phyloP scores from a whole-genome alignment of 2,329 filamentous ascomycete species.

The Teratosphaeria gauchensis region DNA sequence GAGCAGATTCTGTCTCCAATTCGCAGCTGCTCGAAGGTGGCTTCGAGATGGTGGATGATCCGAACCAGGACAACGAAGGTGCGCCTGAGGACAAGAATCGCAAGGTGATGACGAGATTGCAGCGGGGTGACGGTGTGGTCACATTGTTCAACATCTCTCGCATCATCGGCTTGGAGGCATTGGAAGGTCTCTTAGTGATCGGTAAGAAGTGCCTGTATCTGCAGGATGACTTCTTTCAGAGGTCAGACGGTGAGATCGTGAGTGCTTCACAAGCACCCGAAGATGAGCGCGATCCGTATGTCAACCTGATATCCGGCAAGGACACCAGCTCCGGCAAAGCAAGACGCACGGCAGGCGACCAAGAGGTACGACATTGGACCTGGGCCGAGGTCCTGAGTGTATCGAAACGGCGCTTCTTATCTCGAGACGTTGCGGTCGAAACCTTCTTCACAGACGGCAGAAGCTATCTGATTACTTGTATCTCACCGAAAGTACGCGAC shows the following conservation, averaged over 20 bases:
- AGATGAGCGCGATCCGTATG: slow-evolving; percentile 89
- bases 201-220: slow-evolving; percentile 89
- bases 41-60: slow-evolving; percentile 92
- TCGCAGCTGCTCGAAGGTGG: slow-evolving; percentile 62
- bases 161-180: slow-evolving; percentile 85
- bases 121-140: slow-evolving; percentile 84
- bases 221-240: slow-evolving; percentile 92
- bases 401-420: slow-evolving; percentile 89
- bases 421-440: slow-evolving; percentile 92
- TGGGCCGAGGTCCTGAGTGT: slow-evolving; percentile 93
- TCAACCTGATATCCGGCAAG: slow-evolving; percentile 82
- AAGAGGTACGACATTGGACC: slow-evolving; percentile 81
- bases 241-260: slow-evolving; percentile 90
- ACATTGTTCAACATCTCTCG: slow-evolving; percentile 92
- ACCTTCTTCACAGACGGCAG: slow-evolving; percentile 95
- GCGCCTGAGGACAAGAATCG: slow-evolving; percentile 91
- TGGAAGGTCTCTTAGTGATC: slow-evolving; percentile 85
- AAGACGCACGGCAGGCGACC: slow-evolving; percentile 45
- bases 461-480: slow-evolving; percentile 84
- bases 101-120: slow-evolving; percentile 89
- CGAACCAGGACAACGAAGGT: slow-evolving; percentile 71
- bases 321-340: slow-evolving; percentile 50
- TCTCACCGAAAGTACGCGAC: slow-evolving; percentile 63
- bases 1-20: slow-evolving; percentile 33
- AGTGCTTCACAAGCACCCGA: slow-evolving; percentile 88